A percentile compares a stretch with the other conserved stretches of the same genome.
Evolutionary conservation across 2,329 filamentous ascomycete genomes (phyloP).

Genomic region (Capronia epimyces): DNA sequence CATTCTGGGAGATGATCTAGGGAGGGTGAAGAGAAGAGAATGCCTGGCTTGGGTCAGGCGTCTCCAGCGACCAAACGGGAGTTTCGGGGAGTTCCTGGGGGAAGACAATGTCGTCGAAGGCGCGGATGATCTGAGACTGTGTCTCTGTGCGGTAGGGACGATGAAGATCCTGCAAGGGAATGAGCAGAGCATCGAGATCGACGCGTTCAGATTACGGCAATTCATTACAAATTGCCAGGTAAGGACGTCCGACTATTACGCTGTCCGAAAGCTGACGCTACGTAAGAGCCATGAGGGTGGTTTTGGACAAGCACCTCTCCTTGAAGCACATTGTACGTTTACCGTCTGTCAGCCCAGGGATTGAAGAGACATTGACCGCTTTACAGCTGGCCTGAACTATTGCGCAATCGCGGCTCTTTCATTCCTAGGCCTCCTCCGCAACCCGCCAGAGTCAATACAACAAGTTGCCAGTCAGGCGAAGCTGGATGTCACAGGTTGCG

Average conservation of each 20-base stretch:
- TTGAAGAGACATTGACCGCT: conserved; percentile 10
- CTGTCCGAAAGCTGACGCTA: conserved; percentile 6
- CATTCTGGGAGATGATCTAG: conserved; percentile 58
- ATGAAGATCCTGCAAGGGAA: conserved; percentile 66
- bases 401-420: conserved; percentile 67
- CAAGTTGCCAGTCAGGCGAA: conserved; percentile 36
- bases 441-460: conserved; percentile 25
- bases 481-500: conserved; percentile 37
- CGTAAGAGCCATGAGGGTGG: conserved; percentile 74
- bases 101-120: conserved; percentile 42
- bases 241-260: conserved; percentile 16
- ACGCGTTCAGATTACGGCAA: conserved; percentile 62
- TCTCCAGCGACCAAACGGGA: conserved; percentile 77
- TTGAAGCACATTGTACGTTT: conserved; percentile 72
- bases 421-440: conserved; percentile 17
- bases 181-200: conserved; percentile 63
- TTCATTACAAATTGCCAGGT: conserved; percentile 66
- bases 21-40: conserved; percentile 60
- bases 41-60: conserved; percentile 68
- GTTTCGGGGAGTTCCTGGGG: conserved; percentile 77
- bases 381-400: conserved; percentile 77
- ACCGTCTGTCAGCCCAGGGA: conserved; percentile 2
- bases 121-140: conserved; percentile 83
- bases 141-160: conserved; percentile 75
- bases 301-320: conserved; percentile 68